Percentiles rank a stretch among this genome's conserved stretches.
Evolutionary conservation across 768 basidiomycete species (phyloP).

Genomic region (Mycena alexandri): DNA sequence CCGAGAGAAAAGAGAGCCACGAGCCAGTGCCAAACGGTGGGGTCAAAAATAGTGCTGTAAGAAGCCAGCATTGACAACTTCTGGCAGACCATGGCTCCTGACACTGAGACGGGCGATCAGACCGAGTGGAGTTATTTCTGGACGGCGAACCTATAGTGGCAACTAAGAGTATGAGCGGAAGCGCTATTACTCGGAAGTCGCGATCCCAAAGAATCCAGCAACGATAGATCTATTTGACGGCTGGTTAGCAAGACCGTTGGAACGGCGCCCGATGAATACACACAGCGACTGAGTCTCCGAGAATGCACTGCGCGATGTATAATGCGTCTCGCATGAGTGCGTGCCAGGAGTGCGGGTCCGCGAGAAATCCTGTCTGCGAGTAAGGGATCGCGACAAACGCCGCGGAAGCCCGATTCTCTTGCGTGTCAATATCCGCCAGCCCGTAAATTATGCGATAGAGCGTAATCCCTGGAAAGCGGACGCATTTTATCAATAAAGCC

Average conservation of each 20-base stretch:
- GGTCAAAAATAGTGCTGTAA: not conserved
- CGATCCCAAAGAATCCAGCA: conserved; percentile 30
- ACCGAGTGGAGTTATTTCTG: too few species aligned
- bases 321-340: conserved; percentile 1
- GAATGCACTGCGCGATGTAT: conserved; percentile 6
- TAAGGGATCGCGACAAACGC: not conserved
- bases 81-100: conserved; percentile 8
- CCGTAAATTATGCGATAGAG: conserved; percentile 1
- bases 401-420: not conserved
- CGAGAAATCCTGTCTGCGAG: not conserved
- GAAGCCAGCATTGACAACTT: not conserved
- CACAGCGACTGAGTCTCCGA: conserved; percentile 17
- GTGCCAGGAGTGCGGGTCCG: not conserved
- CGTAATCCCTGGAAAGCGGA: not conserved
- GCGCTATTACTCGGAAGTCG: not conserved
- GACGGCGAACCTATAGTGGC: conserved; percentile 10
- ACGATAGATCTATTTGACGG: conserved; percentile 13
- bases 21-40: conserved; percentile 9
- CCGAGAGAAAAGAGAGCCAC: not conserved
- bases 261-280: not conserved
- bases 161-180: not conserved
- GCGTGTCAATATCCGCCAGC: not conserved
- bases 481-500: not conserved
- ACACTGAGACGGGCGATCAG: not conserved
- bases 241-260: not conserved